Evolutionary conservation across 257 asterid genomes (phyloP).

Genomic region (Lycium ferocissimum): DNA sequence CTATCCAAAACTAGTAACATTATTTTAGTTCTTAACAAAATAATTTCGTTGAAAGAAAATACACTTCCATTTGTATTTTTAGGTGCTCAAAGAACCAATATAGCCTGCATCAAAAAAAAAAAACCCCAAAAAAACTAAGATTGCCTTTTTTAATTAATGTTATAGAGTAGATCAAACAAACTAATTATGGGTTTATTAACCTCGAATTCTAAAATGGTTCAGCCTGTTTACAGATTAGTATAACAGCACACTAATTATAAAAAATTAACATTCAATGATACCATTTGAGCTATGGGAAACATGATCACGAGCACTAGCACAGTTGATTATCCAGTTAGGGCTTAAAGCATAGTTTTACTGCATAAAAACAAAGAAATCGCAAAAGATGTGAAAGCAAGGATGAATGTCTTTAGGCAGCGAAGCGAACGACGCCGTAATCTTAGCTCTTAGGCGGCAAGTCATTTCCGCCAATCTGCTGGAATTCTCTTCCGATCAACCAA

Average conservation of each 20-base stretch:
- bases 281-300: not conserved
- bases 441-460: constrained; percentile 78
- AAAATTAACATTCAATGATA: not conserved
- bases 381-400: constrained; percentile 75
- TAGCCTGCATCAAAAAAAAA: too few species aligned
- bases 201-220: not conserved
- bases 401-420: constrained; percentile 80
- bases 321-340: constrained; percentile 7
- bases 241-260: not conserved
- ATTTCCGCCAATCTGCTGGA: constrained; percentile 90
- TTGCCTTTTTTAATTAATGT: not conserved
- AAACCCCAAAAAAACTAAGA: too few species aligned
- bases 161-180: not conserved
- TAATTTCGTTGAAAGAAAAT: too few species aligned
- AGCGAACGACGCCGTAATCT: constrained; percentile 72
- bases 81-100: too few species aligned
- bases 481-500: constrained; percentile 94
- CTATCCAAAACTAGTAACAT: not conserved
- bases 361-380: not conserved
- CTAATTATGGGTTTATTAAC: not conserved
- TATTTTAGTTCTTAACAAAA: too few species aligned
- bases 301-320: not conserved
- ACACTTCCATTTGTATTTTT: too few species aligned
- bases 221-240: not conserved
- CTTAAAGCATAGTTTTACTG: not conserved